Base-by-base conservation (phyloP, 2,329 filamentous ascomycete species). In the Fusarium sp. region DNA sequence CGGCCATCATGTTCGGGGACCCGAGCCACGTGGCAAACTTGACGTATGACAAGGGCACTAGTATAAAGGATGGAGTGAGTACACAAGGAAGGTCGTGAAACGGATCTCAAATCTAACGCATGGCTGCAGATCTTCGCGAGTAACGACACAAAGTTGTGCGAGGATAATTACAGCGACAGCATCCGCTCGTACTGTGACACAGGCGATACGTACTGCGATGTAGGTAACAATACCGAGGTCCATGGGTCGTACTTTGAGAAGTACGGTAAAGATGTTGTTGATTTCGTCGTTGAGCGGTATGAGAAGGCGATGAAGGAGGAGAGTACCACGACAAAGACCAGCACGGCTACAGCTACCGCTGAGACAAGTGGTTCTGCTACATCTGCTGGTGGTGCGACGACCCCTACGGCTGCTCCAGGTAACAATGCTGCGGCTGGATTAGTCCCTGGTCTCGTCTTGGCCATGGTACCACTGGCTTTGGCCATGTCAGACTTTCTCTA, bases 151-250 rank as follows among this genome's bases (percentile, higher is more conserved):
- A 76, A 73, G 38, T 71, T 74, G 17, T 84, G 82, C 75, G 74
- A 81, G 65, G 70, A 76, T 50, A 61, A 75, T 38, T 82, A 82
- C 71, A 72, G 74, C 58, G 67, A 78, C 70, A 79, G 79, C 37
- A 71, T 84, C 46, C 75, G 78, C 46, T 82, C 82, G 6, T 84
- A 80, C 74, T 84, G 82, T 74, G 82, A 84, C 75, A 78, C 69
- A 1, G 82, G 82, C 50, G 84, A 85, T 64, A 63, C 75, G 18
- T 84, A 82, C 75, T 84, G 82, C 71, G 82, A 80, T 71, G 6
- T 42, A 11, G 83, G 82, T 40, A 37, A 69, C 6, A 70, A 76
- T 42, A 60, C 40, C 4, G 59, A 60, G 6, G 78, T 81, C 3
- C 83, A 83, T 67, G 76, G 78, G 23, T 60, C 65, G 27, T 85